Evolutionary conservation across 768 basidiomycete genomes (phyloP), one percentile per base, ranked within the genome.

Genomic region (Leccinum fibrillosum): DNA sequence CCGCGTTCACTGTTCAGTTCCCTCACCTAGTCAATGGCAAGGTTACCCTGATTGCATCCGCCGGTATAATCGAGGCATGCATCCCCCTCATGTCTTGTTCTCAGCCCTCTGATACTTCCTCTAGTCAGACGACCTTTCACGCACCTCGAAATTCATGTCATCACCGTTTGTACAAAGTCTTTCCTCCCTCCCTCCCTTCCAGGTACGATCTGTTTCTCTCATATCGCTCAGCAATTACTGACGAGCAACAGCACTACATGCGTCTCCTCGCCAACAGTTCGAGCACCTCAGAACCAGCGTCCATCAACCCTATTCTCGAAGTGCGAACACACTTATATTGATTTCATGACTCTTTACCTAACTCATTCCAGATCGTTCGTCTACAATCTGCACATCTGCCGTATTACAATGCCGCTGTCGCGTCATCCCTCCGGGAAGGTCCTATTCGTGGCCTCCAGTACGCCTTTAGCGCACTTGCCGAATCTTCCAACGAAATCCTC

Each of bases 81-180:
- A 10, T 19, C 61, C 13, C 21, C 25, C 13, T 8, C 2, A 42
- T 15, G n/a, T 19, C 13, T 7, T 4, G 5, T 21, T 0, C 4
- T 28, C 11, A 3, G 49, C 44, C 54, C 1, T 50, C 56, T 60
- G 12, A 67, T 39, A 45, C 15, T 7, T 28, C 35, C n/a, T 5
- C 13, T 8, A 89, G 84, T 77, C 86, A 0, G 68, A 67, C 32
- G 89, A 90, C 67, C 78, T 91, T 59, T 88, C 89, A 30, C 80
- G 86, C 19, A 90, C 89, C 0, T 80, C 84, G 11, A 89, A 86
- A 69, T 84, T 90, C 69, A 88, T 91, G 82, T 89, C 88, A 5
- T 85, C 86, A 2, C 88, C 89, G 0, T 63, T 90, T 13, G 79
- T 90, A n/a, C 88, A 90, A 71, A 76, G 80, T 12, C 63, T 89